Conservation (phyloP, 768 basidiomycete genomes). For the Psilocybe cubensis region DNA sequence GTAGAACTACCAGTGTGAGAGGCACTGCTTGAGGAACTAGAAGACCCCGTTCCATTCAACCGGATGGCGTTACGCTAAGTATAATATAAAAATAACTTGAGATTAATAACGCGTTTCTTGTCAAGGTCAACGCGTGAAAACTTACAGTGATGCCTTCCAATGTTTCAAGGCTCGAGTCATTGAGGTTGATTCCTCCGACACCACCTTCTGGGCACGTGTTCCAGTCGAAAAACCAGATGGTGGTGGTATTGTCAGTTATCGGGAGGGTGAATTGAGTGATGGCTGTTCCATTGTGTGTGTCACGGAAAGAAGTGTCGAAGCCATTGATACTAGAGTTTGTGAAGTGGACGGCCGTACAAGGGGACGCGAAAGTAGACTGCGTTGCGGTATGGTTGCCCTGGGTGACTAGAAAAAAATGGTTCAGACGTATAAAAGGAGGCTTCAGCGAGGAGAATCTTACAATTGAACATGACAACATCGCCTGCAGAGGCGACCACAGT, state of each 20-base stretch:
- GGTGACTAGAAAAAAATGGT: constrained; percentile 40
- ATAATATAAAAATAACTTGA: constrained; percentile 8
- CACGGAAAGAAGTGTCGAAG: constrained; percentile 57
- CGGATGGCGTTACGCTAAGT: constrained; percentile 64
- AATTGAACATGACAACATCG: constrained; percentile 61
- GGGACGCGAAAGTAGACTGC: constrained; percentile 57
- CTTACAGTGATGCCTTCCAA: constrained; percentile 49
- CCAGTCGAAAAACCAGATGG: constrained; percentile 66
- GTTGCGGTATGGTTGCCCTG: constrained; percentile 57
- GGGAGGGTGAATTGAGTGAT: constrained; percentile 48
- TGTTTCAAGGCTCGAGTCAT: constrained; percentile 45
- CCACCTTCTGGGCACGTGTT: constrained; percentile 59
- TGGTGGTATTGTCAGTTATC: constrained; percentile 44
- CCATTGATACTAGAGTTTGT: constrained; percentile 56
- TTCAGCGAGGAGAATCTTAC: constrained; percentile 29
- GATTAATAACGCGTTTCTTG: background rate
- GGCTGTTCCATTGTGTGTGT: constrained; percentile 49
- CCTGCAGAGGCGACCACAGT: constrained; percentile 45
- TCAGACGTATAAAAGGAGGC: background rate
- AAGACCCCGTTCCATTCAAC: constrained; percentile 50
- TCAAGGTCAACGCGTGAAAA: constrained; percentile 8
- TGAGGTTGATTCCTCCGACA: constrained; percentile 64
- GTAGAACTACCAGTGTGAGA: constrained; percentile 10
- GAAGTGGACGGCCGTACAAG: constrained; percentile 55
- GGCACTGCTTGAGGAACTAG: constrained; percentile 6